Evolutionary conservation across 176 grass and related monocot genomes (phyloP), one percentile per base, ranked within the genome.

Genomic region (Dendrocalamus sinicus): DNA sequence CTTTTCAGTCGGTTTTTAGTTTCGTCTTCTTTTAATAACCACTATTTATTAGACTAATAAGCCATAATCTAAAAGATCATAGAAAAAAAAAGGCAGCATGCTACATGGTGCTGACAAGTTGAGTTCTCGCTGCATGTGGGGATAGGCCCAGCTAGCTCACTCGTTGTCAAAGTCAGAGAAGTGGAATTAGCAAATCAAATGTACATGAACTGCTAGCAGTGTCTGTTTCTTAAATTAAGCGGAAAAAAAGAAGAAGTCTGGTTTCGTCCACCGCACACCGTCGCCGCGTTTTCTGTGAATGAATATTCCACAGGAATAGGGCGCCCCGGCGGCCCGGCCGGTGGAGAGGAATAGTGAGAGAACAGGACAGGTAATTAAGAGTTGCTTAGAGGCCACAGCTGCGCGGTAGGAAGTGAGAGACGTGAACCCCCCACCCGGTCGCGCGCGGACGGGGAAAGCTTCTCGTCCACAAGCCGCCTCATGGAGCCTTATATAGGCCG

Each of bases 81-180:
- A 32, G 28, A 32, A 32, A 32, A 32, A 1, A 32, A 19, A 23
- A 11, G n/a, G 6, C 72, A 72, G 39, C 23, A 9, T 72, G 7
- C 10, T 72, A 10, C 2, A 3, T 1, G 2, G n/a, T 0, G 48
- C 8, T 7, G 80, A 19, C 16, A 54, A 5, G 73, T 78, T 78
- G 79, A 90, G 67, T 43, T 72, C 66, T 77, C 20, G 54, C 41
- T 45, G 66, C 73, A 72, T 30, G 40, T 72, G 65, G 75, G 84
- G 57, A 37, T 26, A 43, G 17, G 26, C 17, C 9, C 24, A 9
- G 13, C 44, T 30, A 35, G n/a, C 13, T 13, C 7, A 46, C 75
- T 67, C 75, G 60, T 87, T 70, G 68, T 24, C 43, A 62, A 84
- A 76, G 89, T 87, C 81, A 88, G 85, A 84, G 17, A 67, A 51